Percentiles rank a stretch among this genome's conserved stretches.
Conservation (phyloP, 305 asterid genomes). For the Andrographis paniculata region DNA sequence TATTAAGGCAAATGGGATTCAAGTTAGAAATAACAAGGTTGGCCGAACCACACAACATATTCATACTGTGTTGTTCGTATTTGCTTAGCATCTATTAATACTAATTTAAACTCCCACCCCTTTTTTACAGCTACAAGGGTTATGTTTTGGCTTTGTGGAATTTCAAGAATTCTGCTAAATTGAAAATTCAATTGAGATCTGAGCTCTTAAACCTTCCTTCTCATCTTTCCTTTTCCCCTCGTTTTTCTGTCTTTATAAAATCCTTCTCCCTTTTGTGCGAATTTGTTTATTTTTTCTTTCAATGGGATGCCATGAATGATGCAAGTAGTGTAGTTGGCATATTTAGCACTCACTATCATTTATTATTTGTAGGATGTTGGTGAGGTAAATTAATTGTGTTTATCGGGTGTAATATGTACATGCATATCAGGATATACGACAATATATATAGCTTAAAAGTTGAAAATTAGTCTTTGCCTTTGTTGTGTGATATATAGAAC, state of each 20-base stretch:
- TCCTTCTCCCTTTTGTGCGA: too few relatives aligned
- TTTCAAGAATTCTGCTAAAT: conserved; percentile 54
- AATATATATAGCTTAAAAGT: too few relatives aligned
- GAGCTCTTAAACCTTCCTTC: neutral
- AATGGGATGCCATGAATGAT: too few relatives aligned
- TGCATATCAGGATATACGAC: too few relatives aligned
- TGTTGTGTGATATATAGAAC: too few relatives aligned
- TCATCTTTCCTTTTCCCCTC: neutral
- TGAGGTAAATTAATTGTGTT: too few relatives aligned
- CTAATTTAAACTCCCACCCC: neutral
- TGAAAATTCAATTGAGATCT: conserved; percentile 62
- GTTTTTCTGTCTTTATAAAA: neutral
- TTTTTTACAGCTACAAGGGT: conserved; percentile 51
- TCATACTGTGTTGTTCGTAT: conserved; percentile 10
- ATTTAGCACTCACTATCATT: too few relatives aligned
- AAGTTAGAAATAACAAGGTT: conserved; percentile 62
- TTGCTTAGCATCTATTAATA: conserved; percentile 12
- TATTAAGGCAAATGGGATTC: conserved; percentile 54
- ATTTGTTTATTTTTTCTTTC: too few relatives aligned
- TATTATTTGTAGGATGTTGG: too few relatives aligned
- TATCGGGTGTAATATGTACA: too few relatives aligned
- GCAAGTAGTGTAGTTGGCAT: too few relatives aligned
- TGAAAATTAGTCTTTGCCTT: too few relatives aligned
- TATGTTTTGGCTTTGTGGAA: conserved; percentile 78
- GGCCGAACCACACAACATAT: conserved; percentile 7